phyloP scores from a whole-genome alignment of 78 protist genomes.

The Dictyostelium capitatum region DNA sequence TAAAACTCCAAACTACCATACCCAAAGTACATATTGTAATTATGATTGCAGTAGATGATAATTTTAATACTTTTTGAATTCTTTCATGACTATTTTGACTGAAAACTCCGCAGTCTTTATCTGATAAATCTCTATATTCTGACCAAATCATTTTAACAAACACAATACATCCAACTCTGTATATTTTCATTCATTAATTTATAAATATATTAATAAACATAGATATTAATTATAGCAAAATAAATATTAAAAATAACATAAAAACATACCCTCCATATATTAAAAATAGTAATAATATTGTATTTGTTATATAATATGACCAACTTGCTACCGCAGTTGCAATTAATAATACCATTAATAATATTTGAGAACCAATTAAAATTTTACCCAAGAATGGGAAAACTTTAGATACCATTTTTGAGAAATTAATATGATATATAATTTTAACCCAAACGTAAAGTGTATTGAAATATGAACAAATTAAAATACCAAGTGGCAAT shows the following conservation, averaged over 20 bases:
- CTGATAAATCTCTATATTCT: conserved; percentile 48
- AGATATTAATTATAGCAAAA: not conserved
- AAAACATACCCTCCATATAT: conserved; percentile 57
- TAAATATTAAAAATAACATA: not conserved
- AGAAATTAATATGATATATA: conserved; percentile 59
- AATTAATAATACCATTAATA: conserved; percentile 13
- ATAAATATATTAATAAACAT: not conserved
- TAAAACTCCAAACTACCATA: conserved; percentile 44
- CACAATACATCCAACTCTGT: conserved; percentile 55
- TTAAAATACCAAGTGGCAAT: conserved; percentile 41
- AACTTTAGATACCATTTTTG: conserved; percentile 35
- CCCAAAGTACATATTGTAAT: conserved; percentile 27
- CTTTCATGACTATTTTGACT: conserved; percentile 39
- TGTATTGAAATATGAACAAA: conserved; percentile 63
- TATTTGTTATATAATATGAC: conserved; percentile 32
- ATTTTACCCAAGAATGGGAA: conserved; percentile 47
- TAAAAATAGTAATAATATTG: conserved; percentile 28
- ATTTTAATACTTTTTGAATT: conserved; percentile 45
- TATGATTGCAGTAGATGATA: conserved; percentile 28
- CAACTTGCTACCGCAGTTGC: not conserved
- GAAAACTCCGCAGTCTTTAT: conserved; percentile 68
- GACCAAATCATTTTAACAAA: conserved; percentile 75
- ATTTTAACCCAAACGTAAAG: conserved; percentile 55
- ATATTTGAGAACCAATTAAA: conserved; percentile 28
- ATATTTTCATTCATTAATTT: no score